These are phyloP conservation scores for Neofusicoccum umdonicola DNA, from an alignment of 2,329 filamentous ascomycete species.

Conservation along the genomic window DNA sequence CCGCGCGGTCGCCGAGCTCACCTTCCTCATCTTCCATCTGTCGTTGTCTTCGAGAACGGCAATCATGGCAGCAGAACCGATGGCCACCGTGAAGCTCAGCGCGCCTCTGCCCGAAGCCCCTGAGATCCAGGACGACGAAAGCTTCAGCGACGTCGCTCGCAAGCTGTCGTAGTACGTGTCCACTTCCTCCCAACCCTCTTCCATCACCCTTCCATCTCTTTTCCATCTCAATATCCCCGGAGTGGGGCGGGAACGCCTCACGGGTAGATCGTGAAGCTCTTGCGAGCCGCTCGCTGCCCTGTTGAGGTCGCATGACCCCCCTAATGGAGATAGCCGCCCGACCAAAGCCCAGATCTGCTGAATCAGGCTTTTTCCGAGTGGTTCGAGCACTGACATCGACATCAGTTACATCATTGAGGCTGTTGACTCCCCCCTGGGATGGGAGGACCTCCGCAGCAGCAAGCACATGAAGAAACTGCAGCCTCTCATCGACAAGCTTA, in stretches of 20 bases:
- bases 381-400: constrained; percentile 7
- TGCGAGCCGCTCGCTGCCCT: constrained; percentile 4
- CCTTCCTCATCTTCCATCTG: constrained; percentile 9
- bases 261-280: constrained; percentile 13
- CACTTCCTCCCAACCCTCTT: not conserved
- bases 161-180: constrained; percentile 61
- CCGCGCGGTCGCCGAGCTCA: not conserved
- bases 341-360: not conserved
- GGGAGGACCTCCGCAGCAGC: constrained; percentile 70
- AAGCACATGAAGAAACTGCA: constrained; percentile 56
- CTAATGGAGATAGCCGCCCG: constrained; percentile 15
- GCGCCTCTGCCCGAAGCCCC: constrained; percentile 46
- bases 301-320: constrained; percentile 11
- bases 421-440: constrained; percentile 64
- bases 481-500: constrained; percentile 66
- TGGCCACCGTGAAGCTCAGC: constrained; percentile 5
- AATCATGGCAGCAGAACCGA: constrained; percentile 11
- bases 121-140: constrained; percentile 57
- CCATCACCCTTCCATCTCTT: constrained; percentile 1
- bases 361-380: constrained; percentile 1
- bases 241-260: not conserved
- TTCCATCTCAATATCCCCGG: constrained; percentile 23
- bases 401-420: constrained; percentile 50
- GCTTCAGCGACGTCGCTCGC: constrained; percentile 63
- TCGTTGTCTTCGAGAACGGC: not conserved